Evolutionary conservation across 352 stramenopile genomes (phyloP).

Genomic region (Halophytophthora batemanensis): DNA sequence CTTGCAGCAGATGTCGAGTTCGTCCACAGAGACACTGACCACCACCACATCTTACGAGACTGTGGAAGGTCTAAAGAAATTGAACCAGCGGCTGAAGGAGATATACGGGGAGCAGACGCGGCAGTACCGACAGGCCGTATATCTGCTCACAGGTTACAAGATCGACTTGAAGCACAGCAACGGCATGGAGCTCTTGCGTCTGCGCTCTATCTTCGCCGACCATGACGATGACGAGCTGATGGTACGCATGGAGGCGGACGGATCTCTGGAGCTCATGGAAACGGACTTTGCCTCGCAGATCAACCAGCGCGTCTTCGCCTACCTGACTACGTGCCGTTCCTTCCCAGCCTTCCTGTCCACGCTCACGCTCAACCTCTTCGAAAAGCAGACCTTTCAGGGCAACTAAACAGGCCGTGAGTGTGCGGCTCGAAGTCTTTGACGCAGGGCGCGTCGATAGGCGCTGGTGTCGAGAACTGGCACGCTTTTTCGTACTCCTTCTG

Average conservation of each 20-base stretch:
- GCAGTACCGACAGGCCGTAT: constrained; percentile 87
- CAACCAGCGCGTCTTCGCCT: constrained; percentile 32
- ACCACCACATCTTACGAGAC: constrained; percentile 84
- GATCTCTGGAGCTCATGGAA: constrained; percentile 78
- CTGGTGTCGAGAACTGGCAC: no score
- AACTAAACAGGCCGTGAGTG: constrained; percentile 25
- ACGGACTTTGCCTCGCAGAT: constrained; percentile 74
- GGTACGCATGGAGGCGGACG: constrained; percentile 78
- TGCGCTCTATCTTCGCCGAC: constrained; percentile 83
- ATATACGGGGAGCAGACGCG: constrained; percentile 87
- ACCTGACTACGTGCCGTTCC: constrained; percentile 68
- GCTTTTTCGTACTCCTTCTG: no score
- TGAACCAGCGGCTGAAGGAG: constrained; percentile 88
- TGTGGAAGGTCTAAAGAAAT: constrained; percentile 79
- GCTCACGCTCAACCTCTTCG: constrained; percentile 88
- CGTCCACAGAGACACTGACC: constrained; percentile 37
- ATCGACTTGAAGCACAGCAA: constrained; percentile 84
- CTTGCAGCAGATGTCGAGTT: constrained; percentile 11
- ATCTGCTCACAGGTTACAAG: constrained; percentile 87
- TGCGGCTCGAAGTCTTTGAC: no score
- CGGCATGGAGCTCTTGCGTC: constrained; percentile 64
- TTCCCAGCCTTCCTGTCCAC: constrained; percentile 88
- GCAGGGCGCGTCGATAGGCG: neutral
- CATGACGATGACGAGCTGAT: constrained; percentile 82
- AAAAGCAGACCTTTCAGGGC: constrained; percentile 88